Conservation (phyloP, 2,329 filamentous ascomycete genomes). For the Dactylella cylindrospora region DNA sequence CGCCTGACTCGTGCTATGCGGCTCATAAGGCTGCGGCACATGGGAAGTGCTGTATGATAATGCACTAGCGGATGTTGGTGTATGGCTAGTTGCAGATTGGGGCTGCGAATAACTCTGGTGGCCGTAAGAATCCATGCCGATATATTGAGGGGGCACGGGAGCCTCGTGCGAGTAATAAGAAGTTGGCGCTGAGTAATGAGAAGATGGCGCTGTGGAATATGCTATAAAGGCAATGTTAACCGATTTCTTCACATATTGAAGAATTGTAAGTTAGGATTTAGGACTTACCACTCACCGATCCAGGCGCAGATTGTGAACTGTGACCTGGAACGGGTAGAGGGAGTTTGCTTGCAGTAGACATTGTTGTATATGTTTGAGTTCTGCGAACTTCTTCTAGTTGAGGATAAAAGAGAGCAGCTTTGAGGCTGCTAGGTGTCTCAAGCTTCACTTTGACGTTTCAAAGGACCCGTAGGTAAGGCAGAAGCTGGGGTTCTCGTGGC, state of each 20-base stretch:
- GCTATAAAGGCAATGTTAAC: constrained; percentile 18
- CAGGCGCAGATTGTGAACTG: constrained; percentile 39
- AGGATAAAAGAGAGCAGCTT: constrained; percentile 9
- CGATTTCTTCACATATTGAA: not conserved
- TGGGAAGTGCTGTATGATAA: constrained; percentile 37
- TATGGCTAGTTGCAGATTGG: constrained; percentile 37
- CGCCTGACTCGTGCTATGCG: constrained; percentile 41
- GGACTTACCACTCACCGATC: constrained; percentile 43
- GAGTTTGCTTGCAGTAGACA: constrained; percentile 41
- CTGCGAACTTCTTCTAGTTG: constrained; percentile 18
- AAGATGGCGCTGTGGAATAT: constrained; percentile 37
- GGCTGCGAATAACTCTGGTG: constrained; percentile 43
- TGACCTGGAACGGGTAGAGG: constrained; percentile 43
- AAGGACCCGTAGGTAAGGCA: constrained; percentile 38
- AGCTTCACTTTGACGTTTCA: constrained; percentile 23
- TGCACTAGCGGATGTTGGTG: constrained; percentile 36
- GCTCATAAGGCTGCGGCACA: constrained; percentile 42
- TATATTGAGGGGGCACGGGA: constrained; percentile 38
- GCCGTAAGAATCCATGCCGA: constrained; percentile 42
- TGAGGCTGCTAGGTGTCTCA: constrained; percentile 10
- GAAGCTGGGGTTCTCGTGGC: constrained; percentile 18
- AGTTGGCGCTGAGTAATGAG: constrained; percentile 39
- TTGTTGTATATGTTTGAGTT: constrained; percentile 14
- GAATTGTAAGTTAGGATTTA: not conserved
- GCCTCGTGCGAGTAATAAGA: constrained; percentile 41